Conservation (phyloP, 495 filamentous ascomycete species). For the Hypoxylon perforatum region DNA sequence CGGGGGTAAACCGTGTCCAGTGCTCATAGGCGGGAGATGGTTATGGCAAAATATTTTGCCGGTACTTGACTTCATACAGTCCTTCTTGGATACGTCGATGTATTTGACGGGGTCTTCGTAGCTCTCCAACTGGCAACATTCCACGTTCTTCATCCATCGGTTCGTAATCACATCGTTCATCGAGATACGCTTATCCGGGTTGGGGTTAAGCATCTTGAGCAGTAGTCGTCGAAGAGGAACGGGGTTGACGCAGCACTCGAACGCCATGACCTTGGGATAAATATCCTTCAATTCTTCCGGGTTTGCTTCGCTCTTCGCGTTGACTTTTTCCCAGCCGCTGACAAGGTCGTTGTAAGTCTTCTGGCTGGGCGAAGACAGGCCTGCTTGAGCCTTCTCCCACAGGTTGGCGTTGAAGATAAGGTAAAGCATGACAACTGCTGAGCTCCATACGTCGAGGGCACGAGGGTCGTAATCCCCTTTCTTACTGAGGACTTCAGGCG, state of each 20-base stretch:
- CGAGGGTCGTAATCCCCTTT: constrained; percentile 76
- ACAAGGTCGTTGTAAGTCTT: constrained; percentile 67
- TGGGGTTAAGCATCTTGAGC: constrained; percentile 80
- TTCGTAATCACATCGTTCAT: constrained; percentile 70
- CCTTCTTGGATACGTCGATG: constrained; percentile 66
- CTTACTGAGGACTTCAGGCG: constrained; percentile 78
- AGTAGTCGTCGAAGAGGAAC: constrained; percentile 69
- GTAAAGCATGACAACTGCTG: constrained; percentile 76
- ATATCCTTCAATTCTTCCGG: constrained; percentile 55
- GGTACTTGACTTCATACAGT: constrained; percentile 49
- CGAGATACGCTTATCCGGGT: constrained; percentile 72
- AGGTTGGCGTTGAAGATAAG: constrained; percentile 72
- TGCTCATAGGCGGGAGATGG: constrained; percentile 57
- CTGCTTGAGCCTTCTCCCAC: constrained; percentile 69
- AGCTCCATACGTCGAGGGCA: constrained; percentile 80
- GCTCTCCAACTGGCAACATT: constrained; percentile 75
- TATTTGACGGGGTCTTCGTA: constrained; percentile 63
- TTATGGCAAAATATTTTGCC: constrained; percentile 62
- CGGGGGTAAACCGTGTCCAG: constrained; percentile 55
- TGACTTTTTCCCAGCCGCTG: constrained; percentile 71
- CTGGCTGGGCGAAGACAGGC: constrained; percentile 40
- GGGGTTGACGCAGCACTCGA: constrained; percentile 63
- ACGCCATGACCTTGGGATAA: constrained; percentile 63
- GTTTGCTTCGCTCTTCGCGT: constrained; percentile 59
- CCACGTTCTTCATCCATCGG: constrained; percentile 72